Evolutionary conservation across 108 stramenopile genomes (phyloP).

Genomic region (Mediolabrus comicus): DNA sequence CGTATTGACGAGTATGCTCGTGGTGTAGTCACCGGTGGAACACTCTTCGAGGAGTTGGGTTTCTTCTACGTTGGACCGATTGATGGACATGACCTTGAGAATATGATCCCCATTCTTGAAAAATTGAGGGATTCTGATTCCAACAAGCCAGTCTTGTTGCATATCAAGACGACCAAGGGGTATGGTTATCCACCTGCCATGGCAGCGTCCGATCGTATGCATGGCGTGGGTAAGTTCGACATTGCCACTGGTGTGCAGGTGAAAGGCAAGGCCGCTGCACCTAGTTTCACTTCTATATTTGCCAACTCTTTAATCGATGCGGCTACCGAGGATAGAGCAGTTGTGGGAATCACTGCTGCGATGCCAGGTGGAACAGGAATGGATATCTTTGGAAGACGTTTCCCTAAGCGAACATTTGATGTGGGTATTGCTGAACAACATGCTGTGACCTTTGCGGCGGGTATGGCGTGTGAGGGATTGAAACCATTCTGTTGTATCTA

Average conservation of each 20-base stretch:
- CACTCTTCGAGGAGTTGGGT: slow-evolving; percentile 96
- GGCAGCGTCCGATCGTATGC: slow-evolving; percentile 92
- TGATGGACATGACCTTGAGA: slow-evolving; percentile 97
- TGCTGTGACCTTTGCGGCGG: slow-evolving; percentile 96
- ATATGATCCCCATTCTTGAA: slow-evolving; percentile 94
- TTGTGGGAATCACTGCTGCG: slow-evolving; percentile 97
- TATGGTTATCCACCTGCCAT: slow-evolving; percentile 96
- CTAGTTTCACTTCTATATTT: slow-evolving; percentile 92
- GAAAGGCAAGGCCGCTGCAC: slow-evolving; percentile 70
- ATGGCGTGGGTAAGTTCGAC: slow-evolving; percentile 97
- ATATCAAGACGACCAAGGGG: slow-evolving; percentile 94
- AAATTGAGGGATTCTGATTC: slow-evolving; percentile 83
- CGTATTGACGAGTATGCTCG: slow-evolving; percentile 97
- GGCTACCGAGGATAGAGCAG: slow-evolving; percentile 87
- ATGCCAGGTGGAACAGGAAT: slow-evolving; percentile 99
- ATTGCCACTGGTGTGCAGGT: slow-evolving; percentile 90
- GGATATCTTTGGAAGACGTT: slow-evolving; percentile 96
- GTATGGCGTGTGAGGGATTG: slow-evolving; percentile 95
- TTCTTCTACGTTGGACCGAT: slow-evolving; percentile 98
- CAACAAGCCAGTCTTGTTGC: slow-evolving; percentile 92
- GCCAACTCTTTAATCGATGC: slow-evolving; percentile 91
- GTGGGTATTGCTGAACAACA: slow-evolving; percentile 99
- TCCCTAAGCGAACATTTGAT: slow-evolving; percentile 96
- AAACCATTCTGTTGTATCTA: slow-evolving; percentile 98
- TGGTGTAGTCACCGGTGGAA: slow-evolving; percentile 94